These are phyloP conservation scores for Aspergillus fijiensis DNA, from an alignment of 2,329 filamentous ascomycete genomes.

Conservation along the genomic window DNA sequence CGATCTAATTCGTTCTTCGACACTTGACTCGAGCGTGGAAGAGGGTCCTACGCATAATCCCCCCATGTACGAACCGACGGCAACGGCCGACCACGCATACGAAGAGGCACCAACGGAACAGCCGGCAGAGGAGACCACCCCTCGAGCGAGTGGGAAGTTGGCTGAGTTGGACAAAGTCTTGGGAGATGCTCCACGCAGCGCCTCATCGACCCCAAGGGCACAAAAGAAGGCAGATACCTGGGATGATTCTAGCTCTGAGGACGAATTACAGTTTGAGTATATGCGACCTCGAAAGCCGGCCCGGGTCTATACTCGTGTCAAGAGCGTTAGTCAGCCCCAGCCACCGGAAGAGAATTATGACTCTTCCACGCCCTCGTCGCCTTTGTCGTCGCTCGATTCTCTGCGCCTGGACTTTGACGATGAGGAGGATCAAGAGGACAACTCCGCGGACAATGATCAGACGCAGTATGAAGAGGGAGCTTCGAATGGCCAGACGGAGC, in stretches of 20 bases:
- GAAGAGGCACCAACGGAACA: background rate
- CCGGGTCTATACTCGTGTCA: constrained; percentile 9
- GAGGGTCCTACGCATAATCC: constrained; percentile 1
- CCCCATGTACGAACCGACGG: background rate
- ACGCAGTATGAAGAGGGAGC: background rate
- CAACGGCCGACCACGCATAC: background rate
- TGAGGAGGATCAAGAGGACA: background rate
- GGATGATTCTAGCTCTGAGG: constrained; percentile 34
- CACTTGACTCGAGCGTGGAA: background rate
- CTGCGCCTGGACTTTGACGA: constrained; percentile 10
- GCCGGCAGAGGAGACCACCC: background rate
- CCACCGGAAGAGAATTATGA: constrained; percentile 19
- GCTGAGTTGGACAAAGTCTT: background rate
- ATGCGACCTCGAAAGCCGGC: constrained; percentile 19
- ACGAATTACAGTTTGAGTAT: constrained; percentile 36
- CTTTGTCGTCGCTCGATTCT: constrained; percentile 32
- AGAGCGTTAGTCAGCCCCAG: constrained; percentile 2
- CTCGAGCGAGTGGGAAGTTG: background rate
- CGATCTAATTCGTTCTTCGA: background rate
- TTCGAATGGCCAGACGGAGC: background rate
- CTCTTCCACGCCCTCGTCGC: constrained; percentile 40
- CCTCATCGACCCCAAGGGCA: constrained; percentile 16
- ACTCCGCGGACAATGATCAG: constrained; percentile 5
- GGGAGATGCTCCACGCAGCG: constrained; percentile 4
- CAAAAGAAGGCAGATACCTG: constrained; percentile 24